Evolutionary conservation across 371 early-diverging fungal species (phyloP).

Genomic region (Circinella minor): DNA sequence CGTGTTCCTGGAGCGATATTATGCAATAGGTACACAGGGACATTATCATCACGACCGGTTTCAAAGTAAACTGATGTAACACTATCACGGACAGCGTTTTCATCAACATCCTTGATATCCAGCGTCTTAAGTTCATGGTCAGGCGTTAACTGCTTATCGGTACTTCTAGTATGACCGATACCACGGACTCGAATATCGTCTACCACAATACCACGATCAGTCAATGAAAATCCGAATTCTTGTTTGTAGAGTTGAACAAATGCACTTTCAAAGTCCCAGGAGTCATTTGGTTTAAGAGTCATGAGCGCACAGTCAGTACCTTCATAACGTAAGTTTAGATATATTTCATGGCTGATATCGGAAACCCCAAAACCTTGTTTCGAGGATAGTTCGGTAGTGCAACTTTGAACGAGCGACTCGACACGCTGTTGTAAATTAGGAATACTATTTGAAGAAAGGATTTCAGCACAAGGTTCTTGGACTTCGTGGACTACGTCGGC

Average conservation of each 20-base stretch:
- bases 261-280: slow-evolving; percentile 63
- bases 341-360: slow-evolving; percentile 67
- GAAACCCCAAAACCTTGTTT: slow-evolving; percentile 71
- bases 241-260: slow-evolving; percentile 78
- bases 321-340: slow-evolving; percentile 90
- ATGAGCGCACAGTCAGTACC: slow-evolving; percentile 96
- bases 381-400: slow-evolving; percentile 47
- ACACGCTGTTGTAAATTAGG: slow-evolving; percentile 57
- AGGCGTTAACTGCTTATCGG: slow-evolving; percentile 38
- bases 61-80: slow-evolving; percentile 82
- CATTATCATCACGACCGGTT: slow-evolving; percentile 65
- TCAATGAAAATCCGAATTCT: slow-evolving; percentile 92
- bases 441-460: slow-evolving; percentile 33
- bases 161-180: slow-evolving; percentile 65
- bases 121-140: slow-evolving; percentile 48
- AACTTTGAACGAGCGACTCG: slow-evolving; percentile 43
- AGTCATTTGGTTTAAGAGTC: slow-evolving; percentile 70
- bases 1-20: slow-evolving; percentile 66
- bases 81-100: slow-evolving; percentile 29
- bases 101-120: slow-evolving; percentile 32
- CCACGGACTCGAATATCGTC: slow-evolving; percentile 95
- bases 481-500: slow-evolving; percentile 94
- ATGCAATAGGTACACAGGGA: slow-evolving; percentile 77
- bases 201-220: slow-evolving; percentile 80
- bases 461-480: slow-evolving; percentile 79